A percentile compares a stretch with the other conserved stretches of the same genome.
Evolutionary conservation across 2,329 filamentous ascomycete genomes (phyloP).

Genomic region (Curvularia eragrostidis): DNA sequence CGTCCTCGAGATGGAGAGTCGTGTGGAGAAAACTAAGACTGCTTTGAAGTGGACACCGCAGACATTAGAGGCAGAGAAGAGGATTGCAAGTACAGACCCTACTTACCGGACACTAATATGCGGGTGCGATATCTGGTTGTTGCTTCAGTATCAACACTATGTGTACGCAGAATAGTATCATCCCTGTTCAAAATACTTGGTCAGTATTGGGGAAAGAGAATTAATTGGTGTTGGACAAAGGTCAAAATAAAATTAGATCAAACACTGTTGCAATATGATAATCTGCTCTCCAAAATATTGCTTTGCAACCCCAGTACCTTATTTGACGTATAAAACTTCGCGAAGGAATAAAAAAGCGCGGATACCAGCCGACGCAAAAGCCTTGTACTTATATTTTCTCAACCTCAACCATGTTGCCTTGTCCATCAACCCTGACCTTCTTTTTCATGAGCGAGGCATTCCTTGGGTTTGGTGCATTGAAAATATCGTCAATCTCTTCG

Average conservation of each 20-base stretch:
- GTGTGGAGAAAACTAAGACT: slow-evolving; percentile 3
- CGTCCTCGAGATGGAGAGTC: slow-evolving; percentile 10
- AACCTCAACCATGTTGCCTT: slow-evolving; percentile 31
- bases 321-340: background rate
- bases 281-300: background rate
- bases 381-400: slow-evolving; percentile 30
- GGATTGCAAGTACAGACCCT: background rate
- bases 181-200: background rate
- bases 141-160: no score
- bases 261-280: background rate
- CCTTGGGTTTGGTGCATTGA: slow-evolving; percentile 30
- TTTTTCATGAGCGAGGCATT: slow-evolving; percentile 35
- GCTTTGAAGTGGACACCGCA: slow-evolving; percentile 6
- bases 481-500: slow-evolving; percentile 36
- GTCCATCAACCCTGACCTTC: slow-evolving; percentile 29
- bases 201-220: background rate
- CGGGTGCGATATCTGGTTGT: no score
- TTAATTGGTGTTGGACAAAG: background rate
- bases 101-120: no score
- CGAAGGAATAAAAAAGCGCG: background rate
- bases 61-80: background rate
- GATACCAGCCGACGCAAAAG: background rate
- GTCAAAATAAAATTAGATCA: background rate
- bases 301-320: background rate
- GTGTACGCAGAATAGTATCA: no score